Base-by-base conservation (phyloP, 164 flowering plant genomes). In the Liquidambar formosana region DNA sequence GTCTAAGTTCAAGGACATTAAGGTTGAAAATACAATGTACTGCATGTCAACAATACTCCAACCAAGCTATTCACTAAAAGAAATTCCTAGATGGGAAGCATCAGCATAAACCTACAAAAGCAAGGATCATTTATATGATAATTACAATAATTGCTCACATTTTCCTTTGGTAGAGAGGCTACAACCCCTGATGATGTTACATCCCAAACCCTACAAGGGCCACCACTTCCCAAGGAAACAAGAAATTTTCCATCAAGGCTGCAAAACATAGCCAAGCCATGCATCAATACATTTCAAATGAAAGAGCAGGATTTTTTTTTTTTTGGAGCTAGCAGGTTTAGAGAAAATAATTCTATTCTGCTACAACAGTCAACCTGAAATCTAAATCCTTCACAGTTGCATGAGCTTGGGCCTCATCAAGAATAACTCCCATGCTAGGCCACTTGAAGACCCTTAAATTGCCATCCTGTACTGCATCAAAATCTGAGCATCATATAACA, bases 171-270 rank as follows among this genome's bases (percentile, higher is more conserved):
- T 43, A 96, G 76, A 78, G 92, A 78, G 72, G 93, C 86, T 68
- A 83, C 77, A 71, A 65, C 73, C 13, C 73, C 66, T 58, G 89
- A 78, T 44, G 91, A 77, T 71, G 83, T 61, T 1, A 89, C 70
- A 79, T 93, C 91, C 99, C 99, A 96, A 61, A 96, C 85, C 74
- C 92, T 86, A 68, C 91, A 80, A 64, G 93, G 91, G 67, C 89
- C 89, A 65, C 88, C 75, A 66, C 79, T 75, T 75, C 95, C 97
- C 78, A 87, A 73, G 65, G 96, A 88, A 45, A 76, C 92, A 45
- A 96, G 95, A 78, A 78, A 83, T 71, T 85, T 91, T 25, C 96
- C 96, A 82, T 93, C 91, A 28, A 80, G 76, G 77, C 99, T 96
- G 93, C 86, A 82, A 46, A 53, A 56, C 12, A 71, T 23, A 72